Conservation (phyloP, 2,329 filamentous ascomycete species). For the Fusarium napiforme region DNA sequence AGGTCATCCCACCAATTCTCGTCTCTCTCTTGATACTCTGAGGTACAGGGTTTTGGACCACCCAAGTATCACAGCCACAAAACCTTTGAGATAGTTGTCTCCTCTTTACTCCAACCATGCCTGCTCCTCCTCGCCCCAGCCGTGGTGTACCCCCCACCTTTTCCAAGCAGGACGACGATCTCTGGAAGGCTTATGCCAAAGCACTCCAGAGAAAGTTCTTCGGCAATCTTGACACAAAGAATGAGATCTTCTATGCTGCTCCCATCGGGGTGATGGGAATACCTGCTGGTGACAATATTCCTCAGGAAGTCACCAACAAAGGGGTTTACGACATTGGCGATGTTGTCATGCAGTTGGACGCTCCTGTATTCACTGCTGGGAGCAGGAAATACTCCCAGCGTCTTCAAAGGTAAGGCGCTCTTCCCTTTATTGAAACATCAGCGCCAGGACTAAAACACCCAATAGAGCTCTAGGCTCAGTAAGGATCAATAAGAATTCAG, state of each 20-base stretch:
- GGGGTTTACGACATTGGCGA: not conserved
- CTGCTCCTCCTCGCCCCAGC: not conserved
- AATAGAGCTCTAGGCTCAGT: too few relatives aligned
- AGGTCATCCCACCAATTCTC: too few relatives aligned
- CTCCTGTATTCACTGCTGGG: rapidly evolving
- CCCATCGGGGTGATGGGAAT: not conserved
- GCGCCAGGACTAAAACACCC: too few relatives aligned
- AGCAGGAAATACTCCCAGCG: not conserved
- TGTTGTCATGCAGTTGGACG: not conserved
- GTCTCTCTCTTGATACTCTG: too few relatives aligned
- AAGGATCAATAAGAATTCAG: too few relatives aligned
- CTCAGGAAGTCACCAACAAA: not conserved
- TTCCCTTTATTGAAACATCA: too few relatives aligned
- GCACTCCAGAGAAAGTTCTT: not conserved
- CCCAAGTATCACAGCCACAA: too few relatives aligned
- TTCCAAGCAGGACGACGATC: not conserved
- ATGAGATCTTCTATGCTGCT: not conserved
- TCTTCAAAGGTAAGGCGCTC: not conserved
- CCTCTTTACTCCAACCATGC: not conserved
- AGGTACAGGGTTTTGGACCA: too few relatives aligned
- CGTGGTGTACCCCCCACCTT: not conserved
- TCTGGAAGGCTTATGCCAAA: not conserved
- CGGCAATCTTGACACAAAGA: not conserved
- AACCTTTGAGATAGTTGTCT: rapidly evolving
- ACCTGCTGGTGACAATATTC: not conserved